Evolutionary conservation across 805 yeast species (phyloP).

Genomic region (Hanseniaspora occidentalis): DNA sequence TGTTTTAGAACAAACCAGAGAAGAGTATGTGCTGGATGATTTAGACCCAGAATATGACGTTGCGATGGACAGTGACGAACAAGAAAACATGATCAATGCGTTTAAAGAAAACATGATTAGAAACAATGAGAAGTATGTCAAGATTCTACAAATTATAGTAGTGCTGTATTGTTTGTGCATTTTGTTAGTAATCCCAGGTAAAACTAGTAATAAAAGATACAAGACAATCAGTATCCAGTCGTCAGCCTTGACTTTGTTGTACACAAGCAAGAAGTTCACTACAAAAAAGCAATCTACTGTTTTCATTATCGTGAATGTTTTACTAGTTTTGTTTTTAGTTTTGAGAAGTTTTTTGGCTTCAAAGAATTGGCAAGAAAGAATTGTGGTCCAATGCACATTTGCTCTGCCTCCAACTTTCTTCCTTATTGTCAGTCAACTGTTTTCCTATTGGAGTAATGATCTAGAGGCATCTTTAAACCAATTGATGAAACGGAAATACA

Average conservation of each 20-base stretch:
- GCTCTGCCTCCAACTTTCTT: slow-evolving; percentile 18
- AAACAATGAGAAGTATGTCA: slow-evolving; percentile 13
- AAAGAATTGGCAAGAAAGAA: slow-evolving; percentile 13
- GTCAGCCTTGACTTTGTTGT: slow-evolving; percentile 11
- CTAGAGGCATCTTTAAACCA: slow-evolving; percentile 14
- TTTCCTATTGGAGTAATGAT: slow-evolving; percentile 14
- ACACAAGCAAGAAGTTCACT: slow-evolving; percentile 12
- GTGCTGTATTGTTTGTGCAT: slow-evolving; percentile 16
- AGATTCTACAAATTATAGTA: slow-evolving; percentile 12
- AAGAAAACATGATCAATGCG: slow-evolving; percentile 19
- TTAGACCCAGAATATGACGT: slow-evolving; percentile 6
- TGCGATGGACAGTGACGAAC: slow-evolving; percentile 23
- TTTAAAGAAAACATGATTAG: slow-evolving; percentile 15
- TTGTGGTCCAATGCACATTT: slow-evolving; percentile 8
- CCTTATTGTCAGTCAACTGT: slow-evolving; percentile 9
- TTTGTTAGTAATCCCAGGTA: slow-evolving; percentile 6
- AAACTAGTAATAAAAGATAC: not conserved
- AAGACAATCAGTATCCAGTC: slow-evolving; percentile 15
- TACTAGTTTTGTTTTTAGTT: slow-evolving; percentile 13
- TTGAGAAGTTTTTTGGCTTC: slow-evolving; percentile 17
- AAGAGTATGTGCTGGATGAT: slow-evolving; percentile 9
- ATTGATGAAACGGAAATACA: slow-evolving; percentile 19
- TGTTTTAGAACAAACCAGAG: slow-evolving; percentile 4
- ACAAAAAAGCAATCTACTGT: slow-evolving; percentile 8
- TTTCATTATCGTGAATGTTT: slow-evolving; percentile 9